Conservation (phyloP, 78 protist species). For the Emiliania huxleyi region DNA sequence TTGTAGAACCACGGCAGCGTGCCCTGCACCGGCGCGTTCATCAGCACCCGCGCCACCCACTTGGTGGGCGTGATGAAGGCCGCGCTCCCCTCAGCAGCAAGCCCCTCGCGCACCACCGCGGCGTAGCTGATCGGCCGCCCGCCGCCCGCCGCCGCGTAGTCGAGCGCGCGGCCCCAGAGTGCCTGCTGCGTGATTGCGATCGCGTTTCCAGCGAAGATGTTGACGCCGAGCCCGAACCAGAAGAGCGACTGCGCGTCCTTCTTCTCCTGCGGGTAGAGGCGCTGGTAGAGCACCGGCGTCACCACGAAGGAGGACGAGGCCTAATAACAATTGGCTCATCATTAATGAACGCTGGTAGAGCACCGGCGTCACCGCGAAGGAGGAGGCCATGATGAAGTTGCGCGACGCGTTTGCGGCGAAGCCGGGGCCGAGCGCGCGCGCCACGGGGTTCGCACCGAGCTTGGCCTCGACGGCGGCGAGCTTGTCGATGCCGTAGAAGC, state of each 20-base stretch:
- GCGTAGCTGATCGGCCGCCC: background rate
- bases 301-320: background rate
- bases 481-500: background rate
- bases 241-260: background rate
- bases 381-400: background rate
- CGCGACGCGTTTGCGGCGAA: background rate
- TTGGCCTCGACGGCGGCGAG: background rate
- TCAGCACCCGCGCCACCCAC: background rate
- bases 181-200: constrained; percentile 7
- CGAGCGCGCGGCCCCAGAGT: constrained; percentile 20
- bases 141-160: background rate
- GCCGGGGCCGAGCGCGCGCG: background rate
- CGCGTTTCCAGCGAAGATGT: background rate
- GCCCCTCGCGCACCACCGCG: background rate
- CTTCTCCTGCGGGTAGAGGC: background rate
- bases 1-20: constrained; percentile 6
- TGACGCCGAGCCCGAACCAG: background rate
- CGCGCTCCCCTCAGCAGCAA: background rate
- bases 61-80: constrained; percentile 16
- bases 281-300: background rate
- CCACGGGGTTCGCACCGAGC: background rate
- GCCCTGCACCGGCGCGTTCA: constrained; percentile 17
- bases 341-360: background rate
- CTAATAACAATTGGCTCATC: too few species aligned
- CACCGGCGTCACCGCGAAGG: background rate